A percentile compares a stretch with the other conserved stretches of the same genome.
These are phyloP conservation scores for Hortaea sp. DNA, from an alignment of 2,329 filamentous ascomycete genomes.

Conservation along the genomic window DNA sequence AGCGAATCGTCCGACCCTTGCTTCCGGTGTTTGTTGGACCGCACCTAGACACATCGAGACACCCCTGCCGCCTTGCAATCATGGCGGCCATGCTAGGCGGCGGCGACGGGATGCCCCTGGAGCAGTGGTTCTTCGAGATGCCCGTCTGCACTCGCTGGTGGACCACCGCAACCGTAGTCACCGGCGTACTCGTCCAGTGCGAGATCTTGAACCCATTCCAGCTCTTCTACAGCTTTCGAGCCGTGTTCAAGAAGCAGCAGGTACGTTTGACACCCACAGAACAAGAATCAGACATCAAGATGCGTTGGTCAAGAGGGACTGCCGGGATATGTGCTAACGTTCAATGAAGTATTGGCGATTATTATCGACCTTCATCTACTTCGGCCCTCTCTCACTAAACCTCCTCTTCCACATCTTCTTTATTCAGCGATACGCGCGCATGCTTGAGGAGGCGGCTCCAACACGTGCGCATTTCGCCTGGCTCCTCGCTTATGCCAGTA, in stretches of 20 bases:
- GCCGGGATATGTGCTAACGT: neutral
- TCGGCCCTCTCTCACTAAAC: conserved; percentile 86
- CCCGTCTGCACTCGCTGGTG: conserved; percentile 92
- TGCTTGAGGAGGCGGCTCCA: conserved; percentile 90
- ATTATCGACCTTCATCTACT: conserved; percentile 94
- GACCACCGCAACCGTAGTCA: conserved; percentile 85
- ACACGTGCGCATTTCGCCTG: conserved; percentile 92
- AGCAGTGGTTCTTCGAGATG: conserved; percentile 99
- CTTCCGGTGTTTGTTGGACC: neutral
- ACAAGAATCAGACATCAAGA: neutral
- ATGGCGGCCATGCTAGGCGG: conserved; percentile 38
- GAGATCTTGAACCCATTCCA: conserved; percentile 87
- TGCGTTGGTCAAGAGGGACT: neutral
- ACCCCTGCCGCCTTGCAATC: conserved; percentile 5
- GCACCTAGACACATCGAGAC: neutral
- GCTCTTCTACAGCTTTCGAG: conserved; percentile 90
- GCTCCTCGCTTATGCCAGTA: conserved; percentile 78
- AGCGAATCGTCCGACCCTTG: neutral
- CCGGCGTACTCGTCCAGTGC: conserved; percentile 84
- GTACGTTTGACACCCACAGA: conserved; percentile 38
- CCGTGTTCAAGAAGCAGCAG: conserved; percentile 86
- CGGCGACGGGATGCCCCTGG: conserved; percentile 57
- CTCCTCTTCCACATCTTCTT: conserved; percentile 98
- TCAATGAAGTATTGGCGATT: conserved; percentile 80
- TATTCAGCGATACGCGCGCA: conserved; percentile 86